phyloP scores from a whole-genome alignment of 1,284 basidiomycete species.

The Fomitopsis schrenkii region DNA sequence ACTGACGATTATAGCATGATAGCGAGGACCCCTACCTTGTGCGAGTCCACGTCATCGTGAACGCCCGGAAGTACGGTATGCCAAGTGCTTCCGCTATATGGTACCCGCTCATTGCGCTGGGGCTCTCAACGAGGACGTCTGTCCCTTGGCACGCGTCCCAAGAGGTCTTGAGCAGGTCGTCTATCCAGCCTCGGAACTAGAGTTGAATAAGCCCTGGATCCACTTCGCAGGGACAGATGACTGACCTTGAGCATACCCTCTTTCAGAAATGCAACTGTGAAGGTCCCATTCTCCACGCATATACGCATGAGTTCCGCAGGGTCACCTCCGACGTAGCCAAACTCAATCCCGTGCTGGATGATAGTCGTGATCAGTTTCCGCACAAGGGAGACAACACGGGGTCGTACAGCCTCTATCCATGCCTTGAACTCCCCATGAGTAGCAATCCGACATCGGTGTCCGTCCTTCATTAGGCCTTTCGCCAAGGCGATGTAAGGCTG shows the following conservation, averaged over 20 bases:
- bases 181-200: constrained; percentile 95
- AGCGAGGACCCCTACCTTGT: constrained; percentile 47
- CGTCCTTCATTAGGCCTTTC: constrained; percentile 88
- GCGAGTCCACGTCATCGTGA: constrained; percentile 84
- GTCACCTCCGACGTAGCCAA: constrained; percentile 91
- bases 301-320: constrained; percentile 94
- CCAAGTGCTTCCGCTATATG: constrained; percentile 93
- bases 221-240: neutral
- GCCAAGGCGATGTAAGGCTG: constrained; percentile 94
- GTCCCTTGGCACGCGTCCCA: constrained; percentile 96
- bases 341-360: constrained; percentile 85
- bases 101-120: constrained; percentile 97
- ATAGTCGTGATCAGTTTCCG: neutral
- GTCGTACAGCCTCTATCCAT: constrained; percentile 90
- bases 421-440: constrained; percentile 93
- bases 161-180: constrained; percentile 89
- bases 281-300: constrained; percentile 95
- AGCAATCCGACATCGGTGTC: constrained; percentile 82
- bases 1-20: neutral
- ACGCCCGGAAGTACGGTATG: constrained; percentile 92
- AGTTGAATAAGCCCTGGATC: neutral
- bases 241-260: constrained; percentile 83
- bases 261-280: constrained; percentile 91
- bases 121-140: constrained; percentile 92
- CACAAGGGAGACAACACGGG: neutral